phyloP scores from a whole-genome alignment of 768 basidiomycete genomes.

The Dacryopinax primogenitus region DNA sequence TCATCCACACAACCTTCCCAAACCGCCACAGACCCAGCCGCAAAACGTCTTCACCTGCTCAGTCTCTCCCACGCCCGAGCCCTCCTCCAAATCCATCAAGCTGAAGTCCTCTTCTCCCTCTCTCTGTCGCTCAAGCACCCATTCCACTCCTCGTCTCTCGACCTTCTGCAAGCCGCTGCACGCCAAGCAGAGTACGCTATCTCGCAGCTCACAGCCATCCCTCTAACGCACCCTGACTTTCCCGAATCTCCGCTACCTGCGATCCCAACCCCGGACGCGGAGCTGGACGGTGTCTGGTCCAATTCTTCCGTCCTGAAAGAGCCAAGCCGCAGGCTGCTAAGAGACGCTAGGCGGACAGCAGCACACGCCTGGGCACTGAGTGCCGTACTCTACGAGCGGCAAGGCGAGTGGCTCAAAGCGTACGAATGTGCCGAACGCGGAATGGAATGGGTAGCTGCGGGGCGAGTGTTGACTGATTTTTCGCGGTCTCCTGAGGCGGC shows the following conservation, averaged over 20 bases:
- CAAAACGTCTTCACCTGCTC: constrained; percentile 49
- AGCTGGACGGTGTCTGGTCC: constrained; percentile 35
- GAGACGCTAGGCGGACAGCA: constrained; percentile 56
- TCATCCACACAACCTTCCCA: not conserved
- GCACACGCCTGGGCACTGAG: constrained; percentile 65
- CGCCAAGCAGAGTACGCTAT: constrained; percentile 56
- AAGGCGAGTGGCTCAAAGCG: constrained; percentile 11
- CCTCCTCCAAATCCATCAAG: constrained; percentile 58
- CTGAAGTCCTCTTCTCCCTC: constrained; percentile 50
- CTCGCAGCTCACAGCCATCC: constrained; percentile 37
- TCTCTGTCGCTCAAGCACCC: not conserved
- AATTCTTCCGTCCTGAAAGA: constrained; percentile 40
- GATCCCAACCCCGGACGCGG: constrained; percentile 30
- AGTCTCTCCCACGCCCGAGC: constrained; percentile 62
- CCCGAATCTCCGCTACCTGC: constrained; percentile 28
- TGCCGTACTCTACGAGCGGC: constrained; percentile 48
- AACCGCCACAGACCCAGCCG: constrained; percentile 30
- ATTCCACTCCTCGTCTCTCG: constrained; percentile 34
- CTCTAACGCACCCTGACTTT: constrained; percentile 27
- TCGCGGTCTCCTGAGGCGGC: not conserved
- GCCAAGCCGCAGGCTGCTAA: constrained; percentile 45
- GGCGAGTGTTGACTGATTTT: not conserved
- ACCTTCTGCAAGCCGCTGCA: constrained; percentile 48
- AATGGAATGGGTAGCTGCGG: not conserved
- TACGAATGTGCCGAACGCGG: constrained; percentile 2